Conservation (phyloP, 73 alveolate species). For the Tetrahymena thermophila region DNA sequence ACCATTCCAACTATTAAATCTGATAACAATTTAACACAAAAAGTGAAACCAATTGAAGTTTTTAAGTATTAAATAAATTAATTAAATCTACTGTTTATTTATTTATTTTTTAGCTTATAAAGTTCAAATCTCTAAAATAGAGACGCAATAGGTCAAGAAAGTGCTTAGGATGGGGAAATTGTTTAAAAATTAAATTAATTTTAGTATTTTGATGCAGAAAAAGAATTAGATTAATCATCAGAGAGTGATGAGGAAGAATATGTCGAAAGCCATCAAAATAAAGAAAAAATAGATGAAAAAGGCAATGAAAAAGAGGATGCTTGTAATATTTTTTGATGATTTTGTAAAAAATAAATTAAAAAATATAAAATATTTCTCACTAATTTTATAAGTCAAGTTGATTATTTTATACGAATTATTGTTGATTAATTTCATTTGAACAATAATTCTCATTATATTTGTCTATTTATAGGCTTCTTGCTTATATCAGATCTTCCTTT, state of each 20-base stretch:
- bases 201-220: background rate
- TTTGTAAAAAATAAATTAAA: too few relatives aligned
- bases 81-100: background rate
- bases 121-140: background rate
- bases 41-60: background rate
- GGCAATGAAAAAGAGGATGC: background rate
- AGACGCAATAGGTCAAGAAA: background rate
- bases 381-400: background rate
- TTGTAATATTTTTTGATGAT: background rate
- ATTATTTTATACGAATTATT: background rate
- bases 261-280: background rate
- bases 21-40: background rate
- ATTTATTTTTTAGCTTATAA: too few relatives aligned
- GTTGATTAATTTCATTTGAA: too few relatives aligned
- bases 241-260: background rate
- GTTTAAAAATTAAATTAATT: background rate
- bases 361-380: background rate
- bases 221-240: background rate
- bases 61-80: background rate
- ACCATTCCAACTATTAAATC: background rate
- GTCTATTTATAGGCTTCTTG: background rate
- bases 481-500: background rate
- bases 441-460: background rate
- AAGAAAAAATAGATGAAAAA: background rate
- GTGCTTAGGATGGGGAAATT: background rate